A percentile compares a stretch with the other conserved stretches of the same genome.
phyloP scores from a whole-genome alignment of 2,329 filamentous ascomycete species.

The Ceratocystis destructans region DNA sequence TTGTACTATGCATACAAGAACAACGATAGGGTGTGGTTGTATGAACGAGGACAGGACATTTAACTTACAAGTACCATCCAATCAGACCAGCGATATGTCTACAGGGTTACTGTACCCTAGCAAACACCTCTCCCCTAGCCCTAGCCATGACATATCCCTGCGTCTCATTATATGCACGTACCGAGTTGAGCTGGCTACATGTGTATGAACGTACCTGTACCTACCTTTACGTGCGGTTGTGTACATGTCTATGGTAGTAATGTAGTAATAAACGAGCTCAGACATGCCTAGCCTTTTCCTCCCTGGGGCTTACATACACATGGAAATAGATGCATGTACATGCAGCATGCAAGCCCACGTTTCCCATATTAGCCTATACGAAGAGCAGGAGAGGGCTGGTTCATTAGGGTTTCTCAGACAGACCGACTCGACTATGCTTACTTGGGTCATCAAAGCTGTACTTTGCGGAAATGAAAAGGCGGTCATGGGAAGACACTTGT shows the following conservation, averaged over 20 bases:
- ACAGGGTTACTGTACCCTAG: background rate
- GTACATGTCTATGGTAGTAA: background rate
- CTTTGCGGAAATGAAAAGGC: conserved; percentile 1
- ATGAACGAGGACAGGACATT: background rate
- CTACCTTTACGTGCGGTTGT: background rate
- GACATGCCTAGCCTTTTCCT: background rate
- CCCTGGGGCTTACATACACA: background rate
- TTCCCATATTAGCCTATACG: background rate
- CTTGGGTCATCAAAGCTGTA: background rate
- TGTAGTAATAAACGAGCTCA: background rate
- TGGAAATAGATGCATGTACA: background rate
- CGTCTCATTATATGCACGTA: background rate
- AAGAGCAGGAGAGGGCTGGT: background rate
- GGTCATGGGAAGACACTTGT: background rate
- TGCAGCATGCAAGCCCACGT: background rate
- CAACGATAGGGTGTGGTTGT: background rate
- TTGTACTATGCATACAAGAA: background rate
- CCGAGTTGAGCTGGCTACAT: background rate
- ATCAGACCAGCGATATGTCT: background rate
- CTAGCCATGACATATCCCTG: background rate
- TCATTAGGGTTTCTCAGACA: conserved; percentile 1
- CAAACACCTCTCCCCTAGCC: background rate
- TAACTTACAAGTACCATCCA: background rate
- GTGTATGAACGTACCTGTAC: background rate
- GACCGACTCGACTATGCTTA: background rate